phyloP scores from a whole-genome alignment of 805 yeast genomes.

The Aciculoconidium aculeatum region DNA sequence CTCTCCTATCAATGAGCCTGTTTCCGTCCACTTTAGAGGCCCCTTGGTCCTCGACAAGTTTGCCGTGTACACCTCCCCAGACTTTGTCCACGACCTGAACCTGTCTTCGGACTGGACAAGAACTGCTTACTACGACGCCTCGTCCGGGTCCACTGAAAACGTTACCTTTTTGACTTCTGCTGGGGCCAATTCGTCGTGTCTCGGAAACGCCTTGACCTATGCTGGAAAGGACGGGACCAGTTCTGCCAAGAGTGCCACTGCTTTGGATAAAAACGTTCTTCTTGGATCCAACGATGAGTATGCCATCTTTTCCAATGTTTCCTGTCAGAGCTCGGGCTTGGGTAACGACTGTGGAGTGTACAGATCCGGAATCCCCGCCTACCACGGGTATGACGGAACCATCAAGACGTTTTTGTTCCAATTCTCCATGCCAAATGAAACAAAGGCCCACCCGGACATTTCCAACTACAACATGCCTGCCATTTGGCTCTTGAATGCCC shows the following conservation, averaged over 20 bases:
- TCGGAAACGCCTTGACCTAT: conserved; percentile 63
- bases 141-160: conserved; percentile 45
- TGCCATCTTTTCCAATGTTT: conserved; percentile 50
- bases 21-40: conserved; percentile 76
- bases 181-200: conserved; percentile 55
- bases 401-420: conserved; percentile 70
- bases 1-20: conserved; percentile 62
- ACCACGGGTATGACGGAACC: conserved; percentile 61
- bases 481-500: conserved; percentile 69
- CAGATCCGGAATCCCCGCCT: conserved; percentile 69
- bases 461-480: conserved; percentile 62
- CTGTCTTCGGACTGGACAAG: conserved; percentile 51
- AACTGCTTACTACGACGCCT: conserved; percentile 52
- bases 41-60: conserved; percentile 58
- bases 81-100: conserved; percentile 28
- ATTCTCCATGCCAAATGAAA: conserved; percentile 60
- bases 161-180: conserved; percentile 64
- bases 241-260: conserved; percentile 39
- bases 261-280: conserved; percentile 43
- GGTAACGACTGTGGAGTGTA: conserved; percentile 67
- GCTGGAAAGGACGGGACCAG: conserved; percentile 54
- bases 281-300: conserved; percentile 56
- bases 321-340: conserved; percentile 53
- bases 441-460: conserved; percentile 20
- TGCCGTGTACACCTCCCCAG: conserved; percentile 51